Base-by-base conservation (phyloP, 768 basidiomycete species). In the Candolleomyces aberdarensis region DNA sequence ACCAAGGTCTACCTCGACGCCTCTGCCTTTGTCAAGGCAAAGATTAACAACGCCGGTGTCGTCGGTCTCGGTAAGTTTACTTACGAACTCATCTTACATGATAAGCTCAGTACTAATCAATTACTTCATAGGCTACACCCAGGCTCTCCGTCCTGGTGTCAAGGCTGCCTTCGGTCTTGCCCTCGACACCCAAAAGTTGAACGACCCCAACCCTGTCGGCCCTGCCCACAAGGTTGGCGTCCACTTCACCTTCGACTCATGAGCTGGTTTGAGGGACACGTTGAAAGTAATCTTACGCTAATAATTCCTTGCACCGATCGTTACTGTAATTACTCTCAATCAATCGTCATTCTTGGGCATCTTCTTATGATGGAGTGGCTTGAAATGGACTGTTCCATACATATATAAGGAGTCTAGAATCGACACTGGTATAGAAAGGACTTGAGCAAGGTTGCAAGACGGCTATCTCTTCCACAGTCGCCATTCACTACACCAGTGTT, bases 41-140 rank as follows among this genome's bases (percentile, higher is more conserved):
- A 98, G 85, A 96, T 98, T 81, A 98, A 98, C 87, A 96, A 96
- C 80, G 74, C 86, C 61, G 96, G 96, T 82, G 83, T 96, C 71
- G 83, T 97, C 66, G 89, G 85, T 69, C 87, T 96, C 66, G 54
- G 52, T 53, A 32, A 26, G 52, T 53, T 8, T n/a, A 17, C 13
- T 36, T 89, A 85, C 92, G 72, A 52, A 56, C 50, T 54, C 20
- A 20, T 26, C 26, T 26, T 26, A 52, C 20, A 49, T 62, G 41
- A 15, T 49, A 29, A 57, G 47, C 41, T 50, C 17, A 48, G 31
- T 19, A 44, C 19, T 41, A 19, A 36, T 46, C 26, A 19, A 14
- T 15, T 26, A 26, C 65, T 7, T 36, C 62, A 22, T 11, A 89
- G 89, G 89, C 66, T 95, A 94, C 80, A 96, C 94, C 56, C 96